Base-by-base conservation (phyloP, 176 grass and related monocot genomes). In the Aegilops tauschii region DNA sequence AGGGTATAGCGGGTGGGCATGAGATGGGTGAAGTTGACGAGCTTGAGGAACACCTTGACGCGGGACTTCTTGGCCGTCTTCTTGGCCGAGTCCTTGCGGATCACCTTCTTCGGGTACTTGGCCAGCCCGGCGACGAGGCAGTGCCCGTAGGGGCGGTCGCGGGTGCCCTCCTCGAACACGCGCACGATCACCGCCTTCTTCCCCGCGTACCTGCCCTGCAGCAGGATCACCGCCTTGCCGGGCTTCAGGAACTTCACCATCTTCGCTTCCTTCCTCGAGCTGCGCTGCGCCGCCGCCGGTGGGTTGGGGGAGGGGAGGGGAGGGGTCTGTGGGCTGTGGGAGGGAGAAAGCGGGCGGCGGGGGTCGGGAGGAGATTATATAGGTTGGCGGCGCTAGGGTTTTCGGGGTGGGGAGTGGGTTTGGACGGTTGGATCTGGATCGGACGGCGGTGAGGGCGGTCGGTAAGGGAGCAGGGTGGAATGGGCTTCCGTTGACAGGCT, bases 11-110 rank as follows among this genome's bases (percentile, higher is more conserved):
- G 86, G 61, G 90, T 89, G 68, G 90, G 90, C 87, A 92, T 89
- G 77, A 92, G 69, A 40, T 92, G 90, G 52, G 87, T 83, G 87
- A 89, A 85, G 69, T 92, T 92, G 68, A 86, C 90, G 61, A 89
- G 69, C 90, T 92, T 92, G 59, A 92, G 77, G 70, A 92, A 89
- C 65, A 78, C 80, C 82, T 89, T 89, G 77, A 89, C 86, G 63
- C 90, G 90, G 1, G 86, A 85, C 79, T 89, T 92, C 90, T 92
- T 92, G 42, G 90, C 90, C 62, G 90, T 91, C 82, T 91, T 91
- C 86, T 91, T 91, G 3, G 90, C 90, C 17, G 90, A 88, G 76
- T 91, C 90, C 86, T 91, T 91, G 73, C 90, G 86, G 44, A 92
- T 85, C 73, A 92, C 86, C 90, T 89, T 92, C 87, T 86, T 86